Evolutionary conservation across 805 yeast species (phyloP), one percentile per base, ranked within the genome.

Genomic region (Debaryomyces maramus): DNA sequence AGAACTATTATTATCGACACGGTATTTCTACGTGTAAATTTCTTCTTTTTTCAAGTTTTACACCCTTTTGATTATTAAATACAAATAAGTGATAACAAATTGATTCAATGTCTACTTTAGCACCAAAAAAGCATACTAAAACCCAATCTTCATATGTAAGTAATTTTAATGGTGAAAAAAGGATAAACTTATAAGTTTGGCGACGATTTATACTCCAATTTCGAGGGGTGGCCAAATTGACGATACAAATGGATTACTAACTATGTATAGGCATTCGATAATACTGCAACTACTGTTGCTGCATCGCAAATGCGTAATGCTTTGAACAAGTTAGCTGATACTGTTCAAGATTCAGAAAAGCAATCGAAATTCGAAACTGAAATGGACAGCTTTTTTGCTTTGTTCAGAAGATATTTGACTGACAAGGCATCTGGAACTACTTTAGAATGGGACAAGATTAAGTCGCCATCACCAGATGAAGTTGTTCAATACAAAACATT

Each of bases 281-380:
- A 87, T 71, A 87, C 95, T 48, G 88, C 96, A 34, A 88, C 96
- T 41, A 87, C 87, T 47, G 93, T 89, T 46, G 96, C 98, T 20
- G 97, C 98, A 5, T 85, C 95, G 48, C 97, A 88, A 67, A 93
- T 91, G 98, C 83, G 98, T 61, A 91, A 93, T 63, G 91, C 95
- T 1, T 78, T 93, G 67, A 91, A 91, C 77, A 80, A 78, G 64
- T 73, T 91, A 61, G 83, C 90, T 36, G 98, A 91, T 65, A 75
- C 89, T n/a, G 85, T 87, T 40, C 63, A 68, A 15, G 85, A 74
- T 52, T 49, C 62, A 22, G 73, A 70, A 13, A 56, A 57, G 36
- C 78, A 75, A 54, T 60, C 58, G 45, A 77, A 77, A 52, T 89
- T 93, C 58, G 97, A 91, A 66, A 77, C 75, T 52, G 95, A 90